These are phyloP conservation scores for Colletotrichum sp. DNA, from an alignment of 2,329 filamentous ascomycete species.

Conservation along the genomic window DNA sequence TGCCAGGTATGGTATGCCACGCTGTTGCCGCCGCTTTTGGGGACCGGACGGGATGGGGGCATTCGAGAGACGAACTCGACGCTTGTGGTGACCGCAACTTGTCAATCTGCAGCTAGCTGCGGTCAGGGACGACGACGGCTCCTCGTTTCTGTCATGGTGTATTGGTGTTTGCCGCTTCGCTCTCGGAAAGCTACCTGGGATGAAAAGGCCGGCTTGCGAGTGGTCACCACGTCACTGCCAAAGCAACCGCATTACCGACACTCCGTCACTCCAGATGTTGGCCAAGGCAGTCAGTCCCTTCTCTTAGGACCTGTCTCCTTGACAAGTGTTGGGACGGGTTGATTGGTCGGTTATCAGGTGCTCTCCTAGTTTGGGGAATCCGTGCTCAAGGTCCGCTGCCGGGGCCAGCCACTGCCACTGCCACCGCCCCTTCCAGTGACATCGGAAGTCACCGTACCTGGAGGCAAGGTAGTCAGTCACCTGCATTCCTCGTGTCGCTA, in stretches of 20 bases:
- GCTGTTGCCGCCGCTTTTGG: not conserved
- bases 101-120: not conserved
- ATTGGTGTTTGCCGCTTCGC: not conserved
- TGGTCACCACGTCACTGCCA: not conserved
- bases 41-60: not conserved
- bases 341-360: not conserved
- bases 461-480: not conserved
- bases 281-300: not conserved
- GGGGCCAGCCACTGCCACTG: not conserved
- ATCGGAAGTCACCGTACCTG: not conserved
- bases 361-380: not conserved
- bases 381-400: not conserved
- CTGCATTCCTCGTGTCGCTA: not conserved
- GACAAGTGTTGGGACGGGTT: not conserved
- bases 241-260: not conserved
- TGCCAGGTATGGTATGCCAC: not conserved
- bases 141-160: not conserved
- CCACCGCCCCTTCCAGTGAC: not conserved
- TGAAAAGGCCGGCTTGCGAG: not conserved
- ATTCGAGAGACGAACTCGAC: not conserved
- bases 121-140: not conserved
- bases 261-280: not conserved
- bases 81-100: not conserved
- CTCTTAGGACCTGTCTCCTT: not conserved
- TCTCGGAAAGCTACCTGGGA: not conserved